Base-by-base conservation (phyloP, 352 stramenopile genomes). In the Pythium brachiatum region DNA sequence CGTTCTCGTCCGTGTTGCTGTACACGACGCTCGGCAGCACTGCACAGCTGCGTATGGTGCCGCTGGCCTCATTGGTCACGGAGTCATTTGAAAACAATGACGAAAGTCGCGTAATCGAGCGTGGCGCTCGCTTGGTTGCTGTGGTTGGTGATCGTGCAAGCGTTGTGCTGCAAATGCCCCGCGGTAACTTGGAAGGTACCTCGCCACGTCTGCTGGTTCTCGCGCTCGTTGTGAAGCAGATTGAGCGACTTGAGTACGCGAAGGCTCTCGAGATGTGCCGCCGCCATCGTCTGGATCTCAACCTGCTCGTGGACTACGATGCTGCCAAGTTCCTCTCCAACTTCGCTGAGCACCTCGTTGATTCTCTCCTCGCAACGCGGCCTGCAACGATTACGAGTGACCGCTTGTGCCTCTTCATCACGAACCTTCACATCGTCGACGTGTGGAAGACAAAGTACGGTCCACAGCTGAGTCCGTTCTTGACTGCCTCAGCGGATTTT, bases 221-320 rank as follows among this genome's bases (percentile, higher is more conserved):
- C 9, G 65, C 71, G 15, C 72, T 90, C 2, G 69, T 69, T 0
- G 53, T 78, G 1, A 64, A 74, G 39, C 78, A 82, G 21, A 76
- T 91, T 34, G 56, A 76, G 39, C 46, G 60, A 16, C 59, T 53
- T 9, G 56, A 80, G 52, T 88, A 85, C 53, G 69, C 68, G 2
- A 53, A 68, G 5, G 86, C 86, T 3, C 65, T 92, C 8, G 86
- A 94, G 31, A 68, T 89, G 47, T 82, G 78, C 46, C 83, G 86
- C n/a, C 83, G 83, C 32, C 86, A 94, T 47, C 83, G 86, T 9
- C 47, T 94, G 7, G 86, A 94, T 53, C 54, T 94, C 50, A 92
- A 92, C 57, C 15, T 94, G 36, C 75, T 94, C 3, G 79, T 92
- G 21, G 83, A 94, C 48, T 83, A 78, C 46, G 61, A 90, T 27